These are phyloP conservation scores for Ceratobasidium sp. DNA, from an alignment of 1,284 basidiomycete species.

Conservation along the genomic window DNA sequence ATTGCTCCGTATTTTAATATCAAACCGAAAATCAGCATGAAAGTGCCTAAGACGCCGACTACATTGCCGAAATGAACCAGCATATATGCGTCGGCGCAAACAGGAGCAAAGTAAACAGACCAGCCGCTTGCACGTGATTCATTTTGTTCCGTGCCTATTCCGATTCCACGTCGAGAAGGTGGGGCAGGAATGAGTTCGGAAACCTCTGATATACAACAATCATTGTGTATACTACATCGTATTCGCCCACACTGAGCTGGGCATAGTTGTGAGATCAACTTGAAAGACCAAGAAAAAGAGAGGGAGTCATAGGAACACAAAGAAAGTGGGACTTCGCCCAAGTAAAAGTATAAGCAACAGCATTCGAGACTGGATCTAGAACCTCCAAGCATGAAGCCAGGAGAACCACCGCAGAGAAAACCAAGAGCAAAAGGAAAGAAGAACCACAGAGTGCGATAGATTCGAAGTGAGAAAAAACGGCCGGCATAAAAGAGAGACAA, in stretches of 20 bases:
- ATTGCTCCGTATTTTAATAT: too few species aligned
- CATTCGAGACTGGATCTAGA: too few species aligned
- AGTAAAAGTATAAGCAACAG: neutral
- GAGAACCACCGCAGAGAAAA: slow-evolving; percentile 15
- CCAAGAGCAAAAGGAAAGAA: slow-evolving; percentile 12
- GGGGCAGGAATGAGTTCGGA: neutral
- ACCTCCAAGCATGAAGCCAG: too few species aligned
- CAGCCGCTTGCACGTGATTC: too few species aligned
- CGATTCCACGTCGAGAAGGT: too few species aligned
- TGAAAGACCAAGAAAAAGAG: slow-evolving; percentile 38
- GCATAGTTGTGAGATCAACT: slow-evolving; percentile 8
- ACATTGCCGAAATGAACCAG: neutral
- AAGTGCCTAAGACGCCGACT: too few species aligned
- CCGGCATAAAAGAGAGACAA: slow-evolving; percentile 12
- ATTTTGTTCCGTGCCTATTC: too few species aligned
- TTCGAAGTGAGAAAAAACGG: neutral
- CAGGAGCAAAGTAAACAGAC: slow-evolving; percentile 9
- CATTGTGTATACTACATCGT: slow-evolving; percentile 41
- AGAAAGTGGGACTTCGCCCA: neutral
- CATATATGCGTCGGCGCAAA: slow-evolving; percentile 8
- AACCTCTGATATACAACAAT: slow-evolving; percentile 41
- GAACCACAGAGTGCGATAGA: neutral
- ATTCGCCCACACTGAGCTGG: slow-evolving; percentile 30
- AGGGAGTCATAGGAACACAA: slow-evolving; percentile 23
- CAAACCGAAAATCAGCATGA: too few species aligned